Evolutionary conservation across 495 filamentous ascomycete genomes (phyloP), one percentile per base, ranked within the genome.

Genomic region (Tuber calosporum): DNA sequence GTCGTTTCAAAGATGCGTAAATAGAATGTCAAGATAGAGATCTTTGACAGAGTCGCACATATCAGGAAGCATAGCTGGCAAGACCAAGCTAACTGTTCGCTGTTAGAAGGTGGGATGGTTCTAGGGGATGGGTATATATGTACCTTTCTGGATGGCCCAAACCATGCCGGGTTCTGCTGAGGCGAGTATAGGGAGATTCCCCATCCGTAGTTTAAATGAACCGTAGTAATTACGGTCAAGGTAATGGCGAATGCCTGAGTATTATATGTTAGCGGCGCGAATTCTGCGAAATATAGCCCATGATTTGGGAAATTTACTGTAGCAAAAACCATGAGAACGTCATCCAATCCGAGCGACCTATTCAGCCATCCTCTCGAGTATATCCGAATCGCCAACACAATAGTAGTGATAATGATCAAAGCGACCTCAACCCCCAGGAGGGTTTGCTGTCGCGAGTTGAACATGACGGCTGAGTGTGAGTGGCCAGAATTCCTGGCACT

Each of bases 311-410:
- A 8, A 11, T 26, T 7, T 58, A 30, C 53, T 15, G 53, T 58
- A 58, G 53, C 53, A 58, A 58, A 30, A 30, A 58, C 53, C 53
- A 58, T 58, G 53, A 58, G 53, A 58, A 58, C 1, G 13, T 58
- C 53, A 30, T 58, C 53, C 53, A 30, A 30, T 58, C n/a, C 53
- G 11, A 58, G 26, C 2, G 53, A 26, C 53, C 74, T 74, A 68
- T 73, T 75, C 39, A 78, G 70, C 76, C 76, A 78, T 58, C 68
- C 68, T 42, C 75, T 77, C 43, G 75, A 78, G 68, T 78, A 79
- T 70, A 78, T 43, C 15, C 75, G 75, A 20, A 79, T 45, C 22
- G 67, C 38, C 53, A 74, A 41, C 42, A 78, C 77, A 48, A 74
- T 53, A 66, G 74, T 42, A 15, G 77, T 69, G n/a, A 74, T 20